Base-by-base conservation (phyloP, 352 stramenopile species). In the Pythium oligandrum region DNA sequence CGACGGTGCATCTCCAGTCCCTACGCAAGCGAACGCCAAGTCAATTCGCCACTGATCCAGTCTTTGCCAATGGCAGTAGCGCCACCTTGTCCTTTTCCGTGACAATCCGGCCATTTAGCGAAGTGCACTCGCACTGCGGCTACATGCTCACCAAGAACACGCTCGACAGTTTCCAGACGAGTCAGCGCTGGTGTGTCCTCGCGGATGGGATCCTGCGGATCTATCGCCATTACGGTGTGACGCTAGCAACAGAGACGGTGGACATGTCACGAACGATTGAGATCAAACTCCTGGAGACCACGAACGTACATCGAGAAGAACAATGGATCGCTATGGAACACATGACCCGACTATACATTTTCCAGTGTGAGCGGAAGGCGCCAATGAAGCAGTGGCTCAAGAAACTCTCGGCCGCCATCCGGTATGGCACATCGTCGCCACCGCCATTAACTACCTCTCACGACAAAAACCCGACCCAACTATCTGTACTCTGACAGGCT, bases 221-320 rank as follows among this genome's bases (percentile, higher is more conserved):
- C 17, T 90, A 90, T 43, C 70, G 79, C n/a, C 79, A 90, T 52
- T 88, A 83, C 42, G 76, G 79, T 31, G 75, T 90, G 6, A 88
- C 75, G 6, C 57, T 88, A 10, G 73, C 75, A 42, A 83, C 74
- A 3, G 79, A 88, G 40, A 68, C 69, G 1, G 55, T 90, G 0
- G 71, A 83, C 35, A 79, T 87, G 73, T 63, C 67, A 7, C 70
- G 55, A 38, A 70, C 71, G n/a, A 70, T 72, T 30, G 70, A 79
- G 47, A 58, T 73, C n/a, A 73, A 73, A 47, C 48, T 84, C 3
- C 48, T 76, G 1, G 63, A 81, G 33, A 59, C 59, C 0, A 68
- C 57, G 35, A 66, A 55, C 30, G 55, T 64, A 12, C 66, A 64
- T 12, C 59, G 60, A 12, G 50, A 69, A 4, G 64, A 72, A 9